A percentile compares a stretch with the other conserved stretches of the same genome.
Evolutionary conservation across 108 stramenopile genomes (phyloP).

Genomic region (Mediolabrus comicus): DNA sequence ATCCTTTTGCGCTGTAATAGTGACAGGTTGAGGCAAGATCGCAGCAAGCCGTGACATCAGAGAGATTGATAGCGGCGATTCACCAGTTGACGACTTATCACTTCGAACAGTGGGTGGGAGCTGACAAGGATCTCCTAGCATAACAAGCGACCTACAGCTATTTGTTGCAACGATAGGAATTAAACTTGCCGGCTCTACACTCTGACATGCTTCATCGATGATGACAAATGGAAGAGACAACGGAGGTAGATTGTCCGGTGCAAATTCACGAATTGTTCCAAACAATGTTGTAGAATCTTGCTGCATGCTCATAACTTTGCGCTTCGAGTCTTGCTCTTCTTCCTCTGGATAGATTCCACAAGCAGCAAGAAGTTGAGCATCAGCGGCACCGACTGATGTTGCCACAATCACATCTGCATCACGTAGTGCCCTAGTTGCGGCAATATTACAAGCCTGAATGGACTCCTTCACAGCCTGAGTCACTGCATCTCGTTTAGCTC

Average conservation of each 20-base stretch:
- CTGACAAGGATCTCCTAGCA: constrained; percentile 92
- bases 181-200: constrained; percentile 90
- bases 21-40: constrained; percentile 63
- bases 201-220: constrained; percentile 93
- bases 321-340: constrained; percentile 35
- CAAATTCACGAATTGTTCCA: constrained; percentile 37
- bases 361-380: constrained; percentile 90
- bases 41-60: constrained; percentile 79
- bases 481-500: constrained; percentile 65
- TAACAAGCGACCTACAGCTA: constrained; percentile 72
- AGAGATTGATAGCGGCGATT: constrained; percentile 68
- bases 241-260: constrained; percentile 79
- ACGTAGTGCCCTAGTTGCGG: constrained; percentile 83
- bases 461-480: constrained; percentile 83
- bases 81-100: constrained; percentile 38
- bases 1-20: constrained; percentile 65
- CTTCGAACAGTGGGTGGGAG: constrained; percentile 84
- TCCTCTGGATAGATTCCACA: constrained; percentile 68
- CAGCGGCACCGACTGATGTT: constrained; percentile 96
- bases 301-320: not conserved
- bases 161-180: constrained; percentile 82
- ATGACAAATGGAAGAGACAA: constrained; percentile 84
- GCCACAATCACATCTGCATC: constrained; percentile 96
- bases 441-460: constrained; percentile 76
- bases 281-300: constrained; percentile 23